Evolutionary conservation across 2,329 filamentous ascomycete genomes (phyloP), one percentile per base, ranked within the genome.

Genomic region (Calonectria hawksworthii): DNA sequence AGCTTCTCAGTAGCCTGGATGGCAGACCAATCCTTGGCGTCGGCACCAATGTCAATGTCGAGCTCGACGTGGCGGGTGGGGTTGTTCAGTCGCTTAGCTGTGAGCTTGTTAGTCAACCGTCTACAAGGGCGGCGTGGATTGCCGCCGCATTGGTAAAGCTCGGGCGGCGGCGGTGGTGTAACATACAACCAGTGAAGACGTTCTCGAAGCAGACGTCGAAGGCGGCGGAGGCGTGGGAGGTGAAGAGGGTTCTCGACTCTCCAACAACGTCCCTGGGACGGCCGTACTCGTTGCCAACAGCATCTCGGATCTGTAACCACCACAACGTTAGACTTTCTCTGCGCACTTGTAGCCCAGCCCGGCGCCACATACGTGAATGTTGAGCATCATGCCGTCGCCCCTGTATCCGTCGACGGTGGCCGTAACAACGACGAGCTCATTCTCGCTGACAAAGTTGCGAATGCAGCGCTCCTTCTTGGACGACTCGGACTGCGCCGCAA

Each of bases 141-240:
- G 36, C 32, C 34, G 56, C 21, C 34, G 56, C 36, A 41, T 41
- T 38, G 34, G 36, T 11, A 41, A 41, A 63, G 51, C 56, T n/a
- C 44, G n/a, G n/a, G n/a, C 52, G 28, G 56, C 23, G 11, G 16
- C n/a, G 63, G 47, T 26, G 52, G 36, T 28, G 61, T 52, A 51
- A 90, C 93, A 79, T 91, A 96, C 94, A 87, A 79, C 91, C 90
- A 63, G 91, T 91, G 77, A 96, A 89, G 82, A 93, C 86, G 86
- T 98, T 99, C 86, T 98, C 95, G 84, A 98, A 98, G 90, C 96
- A 99, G 68, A 99, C 95, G 83, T 99, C 96, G 83, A 99, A 98
- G 13, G 95, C 94, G 41, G 95, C 94, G 86, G 99, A 96, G 67
- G 93, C 93, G 84, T 97, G 94, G 47, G 96, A 95, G 63, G 96